These are phyloP conservation scores for Amanita rubescens DNA, from an alignment of 768 basidiomycete species.

Conservation along the genomic window DNA sequence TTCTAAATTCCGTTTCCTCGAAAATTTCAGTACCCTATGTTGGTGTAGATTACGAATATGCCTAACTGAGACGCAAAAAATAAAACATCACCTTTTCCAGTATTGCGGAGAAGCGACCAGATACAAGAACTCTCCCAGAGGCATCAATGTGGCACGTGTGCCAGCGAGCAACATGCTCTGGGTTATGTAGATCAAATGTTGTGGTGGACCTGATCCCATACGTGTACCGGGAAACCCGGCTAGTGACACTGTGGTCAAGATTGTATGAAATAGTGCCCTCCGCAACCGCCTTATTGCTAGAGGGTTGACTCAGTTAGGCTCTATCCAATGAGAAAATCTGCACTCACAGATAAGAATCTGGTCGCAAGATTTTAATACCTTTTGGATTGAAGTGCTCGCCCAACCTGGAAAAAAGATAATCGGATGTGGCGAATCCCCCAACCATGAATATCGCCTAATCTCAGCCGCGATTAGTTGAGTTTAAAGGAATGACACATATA, in stretches of 20 bases:
- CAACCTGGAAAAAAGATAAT: slow-evolving; percentile 39
- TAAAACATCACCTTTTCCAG: slow-evolving; percentile 6
- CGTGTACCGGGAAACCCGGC: slow-evolving; percentile 11
- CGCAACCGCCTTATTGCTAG: slow-evolving; percentile 20
- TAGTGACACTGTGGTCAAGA: slow-evolving; percentile 15
- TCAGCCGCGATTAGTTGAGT: not conserved
- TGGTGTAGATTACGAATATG: not conserved
- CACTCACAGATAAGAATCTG: slow-evolving; percentile 42
- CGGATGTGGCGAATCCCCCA: slow-evolving; percentile 46
- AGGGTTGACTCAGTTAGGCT: not conserved
- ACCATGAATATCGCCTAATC: slow-evolving; percentile 38
- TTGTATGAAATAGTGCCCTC: slow-evolving; percentile 19
- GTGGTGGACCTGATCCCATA: slow-evolving; percentile 9
- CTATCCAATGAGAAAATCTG: not conserved
- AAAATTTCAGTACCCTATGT: slow-evolving; percentile 18
- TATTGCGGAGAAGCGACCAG: slow-evolving; percentile 9
- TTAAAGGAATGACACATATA: not conserved
- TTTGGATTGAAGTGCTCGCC: slow-evolving; percentile 26
- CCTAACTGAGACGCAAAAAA: too few relatives aligned
- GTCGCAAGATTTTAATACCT: slow-evolving; percentile 32
- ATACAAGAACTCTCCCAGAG: slow-evolving; percentile 2
- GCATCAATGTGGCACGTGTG: not conserved
- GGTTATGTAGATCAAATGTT: slow-evolving; percentile 7
- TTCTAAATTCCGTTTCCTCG: slow-evolving; percentile 17
- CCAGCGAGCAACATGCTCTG: slow-evolving; percentile 7